Evolutionary conservation across 2,329 filamentous ascomycete genomes (phyloP).

Genomic region (Boeremia lycopersici): DNA sequence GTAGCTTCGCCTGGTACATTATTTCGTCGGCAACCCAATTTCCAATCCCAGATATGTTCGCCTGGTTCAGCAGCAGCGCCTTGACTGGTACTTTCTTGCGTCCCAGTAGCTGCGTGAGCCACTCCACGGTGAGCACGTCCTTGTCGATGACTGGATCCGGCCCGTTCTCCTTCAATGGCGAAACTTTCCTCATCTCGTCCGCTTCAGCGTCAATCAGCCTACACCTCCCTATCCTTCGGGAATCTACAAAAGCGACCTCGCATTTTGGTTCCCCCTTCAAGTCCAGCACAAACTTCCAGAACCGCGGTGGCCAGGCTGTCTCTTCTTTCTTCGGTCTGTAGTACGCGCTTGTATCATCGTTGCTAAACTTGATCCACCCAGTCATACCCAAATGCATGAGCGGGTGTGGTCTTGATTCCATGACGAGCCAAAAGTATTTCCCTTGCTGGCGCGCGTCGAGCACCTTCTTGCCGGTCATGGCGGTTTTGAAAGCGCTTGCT

Average conservation of each 20-base stretch:
- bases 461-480: slow-evolving; percentile 76
- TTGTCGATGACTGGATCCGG: slow-evolving; percentile 89
- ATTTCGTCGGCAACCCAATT: slow-evolving; percentile 99
- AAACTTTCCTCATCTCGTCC: slow-evolving; percentile 73
- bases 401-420: slow-evolving; percentile 78
- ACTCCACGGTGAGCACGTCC: slow-evolving; percentile 76
- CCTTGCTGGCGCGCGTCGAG: slow-evolving; percentile 80
- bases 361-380: slow-evolving; percentile 87
- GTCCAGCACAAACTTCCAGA: slow-evolving; percentile 82
- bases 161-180: slow-evolving; percentile 87
- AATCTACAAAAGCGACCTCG: slow-evolving; percentile 80
- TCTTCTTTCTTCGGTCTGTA: slow-evolving; percentile 64
- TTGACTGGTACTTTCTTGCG: slow-evolving; percentile 87
- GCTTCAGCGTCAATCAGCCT: slow-evolving; percentile 81
- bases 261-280: slow-evolving; percentile 66
- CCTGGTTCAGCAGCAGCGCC: slow-evolving; percentile 84
- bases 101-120: slow-evolving; percentile 72
- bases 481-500: slow-evolving; percentile 73
- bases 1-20: slow-evolving; percentile 83
- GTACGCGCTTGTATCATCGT: slow-evolving; percentile 80
- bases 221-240: slow-evolving; percentile 78
- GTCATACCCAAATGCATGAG: slow-evolving; percentile 82
- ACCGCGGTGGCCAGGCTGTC: slow-evolving; percentile 84
- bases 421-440: slow-evolving; percentile 95
- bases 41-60: slow-evolving; percentile 87